Percentiles rank a stretch among this genome's conserved stretches.
phyloP scores from a whole-genome alignment of 352 stramenopile species.

The Phytophthora fragariae region DNA sequence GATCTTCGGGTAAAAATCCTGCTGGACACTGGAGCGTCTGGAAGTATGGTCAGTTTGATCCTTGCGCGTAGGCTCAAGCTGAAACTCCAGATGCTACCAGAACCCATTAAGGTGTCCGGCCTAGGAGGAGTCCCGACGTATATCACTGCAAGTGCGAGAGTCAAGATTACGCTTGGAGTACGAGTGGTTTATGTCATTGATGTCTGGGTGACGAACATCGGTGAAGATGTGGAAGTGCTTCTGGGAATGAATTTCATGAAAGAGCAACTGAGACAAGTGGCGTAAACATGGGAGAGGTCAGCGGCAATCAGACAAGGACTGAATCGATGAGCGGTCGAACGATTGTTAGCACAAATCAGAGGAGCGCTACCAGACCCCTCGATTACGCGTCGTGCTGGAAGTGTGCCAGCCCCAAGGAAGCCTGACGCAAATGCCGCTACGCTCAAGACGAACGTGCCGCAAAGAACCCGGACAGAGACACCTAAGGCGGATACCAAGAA shows the following conservation, averaged over 20 bases:
- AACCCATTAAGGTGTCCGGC: background rate
- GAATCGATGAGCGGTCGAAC: too few relatives aligned
- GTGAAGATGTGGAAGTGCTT: conserved; percentile 27
- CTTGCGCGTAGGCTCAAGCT: conserved; percentile 10
- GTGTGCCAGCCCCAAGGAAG: too few relatives aligned
- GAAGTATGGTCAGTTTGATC: conserved; percentile 5
- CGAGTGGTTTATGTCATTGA: background rate
- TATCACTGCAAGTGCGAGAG: background rate
- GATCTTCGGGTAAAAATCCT: background rate
- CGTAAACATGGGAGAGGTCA: too few relatives aligned
- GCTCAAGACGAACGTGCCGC: too few relatives aligned
- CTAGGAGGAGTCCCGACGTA: conserved; percentile 1
- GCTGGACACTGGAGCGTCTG: background rate
- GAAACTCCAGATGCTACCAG: background rate
- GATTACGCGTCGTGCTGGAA: too few relatives aligned
- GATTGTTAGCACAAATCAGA: too few relatives aligned
- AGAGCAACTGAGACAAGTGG: too few relatives aligned
- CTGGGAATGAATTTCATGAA: conserved; percentile 46
- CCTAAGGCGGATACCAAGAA: too few relatives aligned
- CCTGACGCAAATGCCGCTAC: too few relatives aligned
- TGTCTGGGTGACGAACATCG: conserved; percentile 33
- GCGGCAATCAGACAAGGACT: too few relatives aligned
- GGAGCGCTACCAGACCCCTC: too few relatives aligned
- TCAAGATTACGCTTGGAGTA: background rate
- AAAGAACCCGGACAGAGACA: too few relatives aligned